phyloP scores from a whole-genome alignment of 306 rosid species.

The Gleditsia sinensis region DNA sequence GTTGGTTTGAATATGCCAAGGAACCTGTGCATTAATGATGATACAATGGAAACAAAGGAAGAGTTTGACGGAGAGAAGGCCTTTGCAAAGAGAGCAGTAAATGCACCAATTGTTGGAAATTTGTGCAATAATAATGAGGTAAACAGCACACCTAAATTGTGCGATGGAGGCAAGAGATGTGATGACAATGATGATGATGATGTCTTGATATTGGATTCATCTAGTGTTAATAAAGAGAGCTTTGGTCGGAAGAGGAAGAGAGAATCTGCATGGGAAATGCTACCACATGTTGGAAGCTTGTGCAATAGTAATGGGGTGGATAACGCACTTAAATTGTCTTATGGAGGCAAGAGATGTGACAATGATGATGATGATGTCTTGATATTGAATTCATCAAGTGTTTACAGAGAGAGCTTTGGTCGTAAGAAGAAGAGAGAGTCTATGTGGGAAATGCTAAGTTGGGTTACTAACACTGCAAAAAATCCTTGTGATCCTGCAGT shows the following conservation, averaged over 20 bases:
- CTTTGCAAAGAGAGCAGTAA: slow-evolving; percentile 2
- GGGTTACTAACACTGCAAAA: slow-evolving; percentile 57
- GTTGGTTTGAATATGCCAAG: slow-evolving; percentile 27
- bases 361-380: not conserved
- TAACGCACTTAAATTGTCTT: slow-evolving; percentile 14
- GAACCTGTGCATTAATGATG: slow-evolving; percentile 7
- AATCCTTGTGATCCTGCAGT: slow-evolving; percentile 60
- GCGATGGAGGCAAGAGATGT: not conserved
- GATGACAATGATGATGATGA: not conserved
- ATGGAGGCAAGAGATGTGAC: not conserved
- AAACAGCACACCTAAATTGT: slow-evolving; percentile 27
- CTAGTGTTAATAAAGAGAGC: not conserved
- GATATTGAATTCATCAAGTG: not conserved
- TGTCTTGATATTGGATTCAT: not conserved
- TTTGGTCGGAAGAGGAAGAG: slow-evolving; percentile 41
- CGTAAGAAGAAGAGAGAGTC: slow-evolving; percentile 49
- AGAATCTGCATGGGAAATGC: slow-evolving; percentile 42
- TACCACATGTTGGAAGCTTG: slow-evolving; percentile 9
- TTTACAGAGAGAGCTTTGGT: not conserved
- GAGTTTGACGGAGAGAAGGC: slow-evolving; percentile 1
- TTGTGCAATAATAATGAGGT: not conserved
- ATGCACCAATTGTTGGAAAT: slow-evolving; percentile 10
- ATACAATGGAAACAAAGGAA: not conserved
- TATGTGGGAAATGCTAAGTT: slow-evolving; percentile 41
- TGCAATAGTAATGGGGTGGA: not conserved